Evolutionary conservation across 2,329 filamentous ascomycete species (phyloP), one percentile per base, ranked within the genome.

Genomic region (Domatiomyces catenatus): DNA sequence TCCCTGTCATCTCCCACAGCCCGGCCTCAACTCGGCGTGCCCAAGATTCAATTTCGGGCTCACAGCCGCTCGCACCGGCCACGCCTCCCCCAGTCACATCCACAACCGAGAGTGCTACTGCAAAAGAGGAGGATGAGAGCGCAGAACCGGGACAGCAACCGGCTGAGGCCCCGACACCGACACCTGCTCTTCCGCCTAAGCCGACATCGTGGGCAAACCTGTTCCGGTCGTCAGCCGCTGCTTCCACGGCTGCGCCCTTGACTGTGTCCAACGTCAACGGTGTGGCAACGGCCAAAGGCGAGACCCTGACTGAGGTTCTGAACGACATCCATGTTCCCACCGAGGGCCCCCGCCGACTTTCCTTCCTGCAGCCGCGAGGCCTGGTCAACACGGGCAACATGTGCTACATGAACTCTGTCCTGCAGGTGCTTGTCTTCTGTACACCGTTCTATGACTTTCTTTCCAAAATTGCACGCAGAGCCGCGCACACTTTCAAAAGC

Each of bases 391-490:
- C 90, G 42, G 92, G 92, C 47, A 96, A 98, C 64, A 93, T 96
- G 86, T 98, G 92, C 69, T 98, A 98, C 70, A 96, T 98, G 92
- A 98, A 96, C 72, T 95, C 92, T 56, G 90, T 96, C 66, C 76
- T 98, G 58, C 92, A 98, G 83, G 85, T 93, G 64, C 78, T 98
- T 61, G 78, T 95, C 58, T 96, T 89, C 65, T 96, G 89, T 67
- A 76, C 82, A 59, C 92, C 92, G 5, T 98, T 98, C 64, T 95
- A 94, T 67, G 81, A 89, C 62, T 95, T 98, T 63, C 69, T 98
- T 56, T 85, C 94, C 63, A 83, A 89, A 65, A 78, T 94, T 53
- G 80, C 86, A 65, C 86, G 86, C 66, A 83, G 83, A 61, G 86
- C 86, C 49, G 80, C 80, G 26, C 81, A 95, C 68, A 94, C 84